Conservation (phyloP, 2,329 filamentous ascomycete genomes). For the Canariomyces notabilis region DNA sequence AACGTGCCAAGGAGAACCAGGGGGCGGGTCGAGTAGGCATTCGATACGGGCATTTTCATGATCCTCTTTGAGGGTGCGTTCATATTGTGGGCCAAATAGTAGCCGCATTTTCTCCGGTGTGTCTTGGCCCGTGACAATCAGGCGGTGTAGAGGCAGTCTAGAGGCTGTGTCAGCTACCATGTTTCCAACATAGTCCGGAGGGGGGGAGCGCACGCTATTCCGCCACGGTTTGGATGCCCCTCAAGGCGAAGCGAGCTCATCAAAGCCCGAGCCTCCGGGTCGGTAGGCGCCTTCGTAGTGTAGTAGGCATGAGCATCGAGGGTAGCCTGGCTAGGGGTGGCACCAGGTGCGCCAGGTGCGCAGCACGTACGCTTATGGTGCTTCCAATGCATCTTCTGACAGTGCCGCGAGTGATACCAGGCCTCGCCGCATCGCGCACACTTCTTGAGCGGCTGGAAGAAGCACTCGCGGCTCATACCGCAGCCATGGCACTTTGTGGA, state of each 20-base stretch:
- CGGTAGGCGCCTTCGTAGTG: constrained; percentile 1
- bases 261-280: constrained; percentile 10
- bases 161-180: constrained; percentile 2
- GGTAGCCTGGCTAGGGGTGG: not conserved
- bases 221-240: not conserved
- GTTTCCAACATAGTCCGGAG: not conserved
- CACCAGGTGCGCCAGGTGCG: too few relatives aligned
- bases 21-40: constrained; percentile 11
- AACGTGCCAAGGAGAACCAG: constrained; percentile 2
- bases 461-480: not conserved
- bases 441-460: constrained; percentile 8
- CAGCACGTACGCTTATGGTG: constrained; percentile 7
- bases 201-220: not conserved
- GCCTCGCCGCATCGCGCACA: constrained; percentile 5
- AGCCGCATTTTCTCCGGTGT: constrained; percentile 10
- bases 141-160: constrained; percentile 10
- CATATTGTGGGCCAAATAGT: constrained; percentile 9
- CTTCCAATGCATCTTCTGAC: constrained; percentile 11
- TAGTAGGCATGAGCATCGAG: constrained; percentile 9
- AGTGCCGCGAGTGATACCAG: constrained; percentile 10
- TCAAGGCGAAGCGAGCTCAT: constrained; percentile 6
- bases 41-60: constrained; percentile 3
- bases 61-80: not conserved
- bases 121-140: constrained; percentile 12
- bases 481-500: constrained; percentile 9